Conservation (phyloP, 306 rosid genomes). For the Quercus parvula region DNA sequence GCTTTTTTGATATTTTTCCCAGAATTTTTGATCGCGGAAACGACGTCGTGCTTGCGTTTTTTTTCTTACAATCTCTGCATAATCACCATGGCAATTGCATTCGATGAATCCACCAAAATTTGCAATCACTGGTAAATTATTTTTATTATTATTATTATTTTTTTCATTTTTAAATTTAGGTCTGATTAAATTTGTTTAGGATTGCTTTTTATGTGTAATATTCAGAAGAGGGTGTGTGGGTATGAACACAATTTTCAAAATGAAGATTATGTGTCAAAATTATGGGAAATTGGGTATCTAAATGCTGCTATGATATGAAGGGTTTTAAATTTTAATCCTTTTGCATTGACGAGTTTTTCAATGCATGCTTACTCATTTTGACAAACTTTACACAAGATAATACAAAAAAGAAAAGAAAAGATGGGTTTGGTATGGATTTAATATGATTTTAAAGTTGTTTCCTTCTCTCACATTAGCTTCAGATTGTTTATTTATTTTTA, state of each 20-base stretch:
- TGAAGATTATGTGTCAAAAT: not conserved
- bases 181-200: not conserved
- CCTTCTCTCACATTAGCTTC: not conserved
- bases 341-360: not conserved
- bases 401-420: not conserved
- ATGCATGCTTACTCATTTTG: not conserved
- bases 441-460: not conserved
- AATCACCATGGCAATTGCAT: constrained; percentile 56
- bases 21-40: constrained; percentile 22
- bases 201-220: not conserved
- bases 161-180: not conserved
- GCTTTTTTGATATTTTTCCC: not conserved
- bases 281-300: not conserved
- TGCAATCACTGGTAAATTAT: constrained; percentile 79
- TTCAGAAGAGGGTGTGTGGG: no score
- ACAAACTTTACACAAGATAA: not conserved
- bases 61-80: not conserved
- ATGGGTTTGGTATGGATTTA: not conserved
- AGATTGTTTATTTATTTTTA: not conserved
- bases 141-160: not conserved
- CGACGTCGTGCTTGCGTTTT: not conserved
- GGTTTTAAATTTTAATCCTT: not conserved
- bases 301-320: not conserved
- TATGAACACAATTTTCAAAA: no score
- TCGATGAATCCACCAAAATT: constrained; percentile 47